These are phyloP conservation scores for Eimeria acervulina DNA, from an alignment of 169 alveolate species.

Conservation along the genomic window DNA sequence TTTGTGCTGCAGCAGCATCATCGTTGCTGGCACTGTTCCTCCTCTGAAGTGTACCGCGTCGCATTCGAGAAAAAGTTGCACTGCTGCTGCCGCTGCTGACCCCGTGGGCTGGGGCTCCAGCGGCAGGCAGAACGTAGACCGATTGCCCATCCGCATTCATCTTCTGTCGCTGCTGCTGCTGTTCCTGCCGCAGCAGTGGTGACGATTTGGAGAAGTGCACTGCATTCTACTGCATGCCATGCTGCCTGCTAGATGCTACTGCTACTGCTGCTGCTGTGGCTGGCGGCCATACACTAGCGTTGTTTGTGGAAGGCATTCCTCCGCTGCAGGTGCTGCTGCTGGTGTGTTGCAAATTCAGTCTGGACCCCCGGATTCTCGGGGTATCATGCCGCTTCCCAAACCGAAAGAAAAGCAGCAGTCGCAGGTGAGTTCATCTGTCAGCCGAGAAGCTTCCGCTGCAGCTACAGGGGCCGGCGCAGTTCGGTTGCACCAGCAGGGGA, in stretches of 20 bases:
- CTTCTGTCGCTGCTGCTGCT: background rate
- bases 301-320: background rate
- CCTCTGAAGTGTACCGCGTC: background rate
- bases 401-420: background rate
- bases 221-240: background rate
- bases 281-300: background rate
- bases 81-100: constrained; percentile 5
- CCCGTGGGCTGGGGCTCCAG: constrained; percentile 4
- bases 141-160: background rate
- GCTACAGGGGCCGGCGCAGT: background rate
- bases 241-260: background rate
- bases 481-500: background rate
- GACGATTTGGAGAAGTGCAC: background rate
- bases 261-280: background rate
- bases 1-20: background rate
- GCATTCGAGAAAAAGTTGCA: background rate
- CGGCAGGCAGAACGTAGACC: constrained; percentile 46
- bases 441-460: background rate
- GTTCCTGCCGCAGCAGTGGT: background rate
- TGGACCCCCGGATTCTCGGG: background rate
- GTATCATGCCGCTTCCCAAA: background rate
- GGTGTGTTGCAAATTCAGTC: background rate
- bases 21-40: background rate
- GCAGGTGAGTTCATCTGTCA: background rate
- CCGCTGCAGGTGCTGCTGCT: background rate